These are phyloP conservation scores for Penicillium olsonii DNA, from an alignment of 2,329 filamentous ascomycete genomes.

Conservation along the genomic window DNA sequence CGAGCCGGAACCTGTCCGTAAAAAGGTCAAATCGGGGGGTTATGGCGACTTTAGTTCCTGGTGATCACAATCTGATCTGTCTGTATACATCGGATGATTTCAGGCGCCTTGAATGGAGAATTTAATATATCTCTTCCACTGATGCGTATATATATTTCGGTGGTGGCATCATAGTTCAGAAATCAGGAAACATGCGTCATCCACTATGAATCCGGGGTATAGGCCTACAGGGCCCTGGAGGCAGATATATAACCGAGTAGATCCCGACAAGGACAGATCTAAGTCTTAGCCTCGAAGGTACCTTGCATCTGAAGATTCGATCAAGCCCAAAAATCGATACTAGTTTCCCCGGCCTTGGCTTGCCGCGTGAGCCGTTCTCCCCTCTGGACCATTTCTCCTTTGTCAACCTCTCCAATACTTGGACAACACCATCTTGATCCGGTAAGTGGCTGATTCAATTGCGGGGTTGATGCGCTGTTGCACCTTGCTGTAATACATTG, in stretches of 20 bases:
- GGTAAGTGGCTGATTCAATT: background rate
- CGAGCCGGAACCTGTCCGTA: constrained; percentile 69
- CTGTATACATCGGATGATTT: background rate
- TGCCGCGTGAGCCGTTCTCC: constrained; percentile 10
- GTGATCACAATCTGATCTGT: constrained; percentile 55
- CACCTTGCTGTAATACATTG: background rate
- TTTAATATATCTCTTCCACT: too few relatives aligned
- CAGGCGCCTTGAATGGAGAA: too few relatives aligned
- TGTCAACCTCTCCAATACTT: too few relatives aligned
- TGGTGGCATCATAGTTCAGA: background rate
- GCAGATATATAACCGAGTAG: too few relatives aligned
- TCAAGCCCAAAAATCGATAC: background rate
- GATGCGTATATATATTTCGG: background rate
- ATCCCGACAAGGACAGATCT: too few relatives aligned
- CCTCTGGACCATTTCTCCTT: background rate
- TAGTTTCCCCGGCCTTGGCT: constrained; percentile 11
- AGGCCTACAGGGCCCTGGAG: too few relatives aligned
- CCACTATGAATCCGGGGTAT: background rate
- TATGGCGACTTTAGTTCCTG: constrained; percentile 96
- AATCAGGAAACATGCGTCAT: background rate
- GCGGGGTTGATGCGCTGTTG: background rate
- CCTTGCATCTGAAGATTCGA: constrained; percentile 1
- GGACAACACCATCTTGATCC: too few relatives aligned
- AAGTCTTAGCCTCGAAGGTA: too few relatives aligned
- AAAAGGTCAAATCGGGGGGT: constrained; percentile 74